A percentile compares a stretch with the other conserved stretches of the same genome.
Evolutionary conservation across 345 rosid species (phyloP).

Genomic region (Xanthoceras sorbifolium): DNA sequence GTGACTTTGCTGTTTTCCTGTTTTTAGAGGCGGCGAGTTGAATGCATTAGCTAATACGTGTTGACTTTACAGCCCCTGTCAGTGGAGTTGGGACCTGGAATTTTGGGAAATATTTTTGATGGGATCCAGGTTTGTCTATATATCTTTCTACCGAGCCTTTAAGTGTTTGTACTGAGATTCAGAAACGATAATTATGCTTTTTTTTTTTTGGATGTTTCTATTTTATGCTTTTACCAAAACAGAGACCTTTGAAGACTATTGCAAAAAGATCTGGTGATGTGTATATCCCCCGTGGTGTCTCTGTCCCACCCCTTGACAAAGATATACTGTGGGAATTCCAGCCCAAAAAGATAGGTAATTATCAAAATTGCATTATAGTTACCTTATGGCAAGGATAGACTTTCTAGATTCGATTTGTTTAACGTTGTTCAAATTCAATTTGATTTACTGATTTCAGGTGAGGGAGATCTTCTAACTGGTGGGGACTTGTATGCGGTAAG

Average conservation of each 20-base stretch:
- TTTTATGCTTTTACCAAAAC: constrained; percentile 16
- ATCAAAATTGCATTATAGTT: not conserved
- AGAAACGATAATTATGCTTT: not conserved
- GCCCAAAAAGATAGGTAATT: constrained; percentile 81
- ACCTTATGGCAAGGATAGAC: constrained; percentile 6
- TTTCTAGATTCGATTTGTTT: constrained; percentile 8
- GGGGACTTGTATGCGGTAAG: constrained; percentile 99
- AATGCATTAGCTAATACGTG: constrained; percentile 21
- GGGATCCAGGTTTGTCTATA: constrained; percentile 83
- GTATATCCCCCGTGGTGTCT: constrained; percentile 98
- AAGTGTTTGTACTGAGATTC: constrained; percentile 9
- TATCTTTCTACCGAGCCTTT: constrained; percentile 1
- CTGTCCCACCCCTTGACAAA: constrained; percentile 98
- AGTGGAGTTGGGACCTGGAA: constrained; percentile 99
- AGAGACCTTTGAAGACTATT: constrained; percentile 99
- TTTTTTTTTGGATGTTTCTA: constrained; percentile 7
- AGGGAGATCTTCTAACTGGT: constrained; percentile 96
- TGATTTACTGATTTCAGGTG: constrained; percentile 53
- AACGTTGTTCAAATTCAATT: constrained; percentile 20
- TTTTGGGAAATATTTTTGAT: constrained; percentile 95
- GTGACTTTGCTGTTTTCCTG: not conserved
- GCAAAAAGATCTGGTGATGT: constrained; percentile 95
- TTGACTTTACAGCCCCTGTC: constrained; percentile 82
- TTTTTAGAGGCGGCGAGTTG: not conserved
- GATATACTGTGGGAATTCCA: constrained; percentile 92